Evolutionary conservation across 129 eudicot species (phyloP).

Genomic region (Arctium lappa): DNA sequence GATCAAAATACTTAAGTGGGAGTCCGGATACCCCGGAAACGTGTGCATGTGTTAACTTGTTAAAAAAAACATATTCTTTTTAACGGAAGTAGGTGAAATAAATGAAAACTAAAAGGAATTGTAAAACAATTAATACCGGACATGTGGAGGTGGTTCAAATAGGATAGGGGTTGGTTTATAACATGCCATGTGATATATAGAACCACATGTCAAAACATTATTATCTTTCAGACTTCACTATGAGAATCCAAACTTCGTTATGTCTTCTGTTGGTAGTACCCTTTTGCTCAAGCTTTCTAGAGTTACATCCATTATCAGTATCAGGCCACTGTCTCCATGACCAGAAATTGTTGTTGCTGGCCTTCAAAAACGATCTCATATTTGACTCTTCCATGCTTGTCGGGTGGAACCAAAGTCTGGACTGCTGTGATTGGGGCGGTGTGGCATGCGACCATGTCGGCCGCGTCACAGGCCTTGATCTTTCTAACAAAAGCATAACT

Average conservation of each 20-base stretch:
- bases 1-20: too few species aligned
- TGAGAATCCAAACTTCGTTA: not conserved
- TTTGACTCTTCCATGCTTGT: conserved; percentile 26
- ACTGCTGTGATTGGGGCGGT: conserved; percentile 43
- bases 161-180: not conserved
- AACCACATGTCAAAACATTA: not conserved
- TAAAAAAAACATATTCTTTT: too few species aligned
- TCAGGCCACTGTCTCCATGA: conserved; percentile 25
- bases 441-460: conserved; percentile 32
- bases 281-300: not conserved
- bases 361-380: conserved; percentile 10
- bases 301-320: not conserved
- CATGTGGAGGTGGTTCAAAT: not conserved
- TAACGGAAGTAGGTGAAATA: too few species aligned
- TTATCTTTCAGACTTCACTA: not conserved
- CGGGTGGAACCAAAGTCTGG: conserved; percentile 27
- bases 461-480: conserved; percentile 22
- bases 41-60: too few species aligned
- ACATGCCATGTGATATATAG: not conserved
- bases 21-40: too few species aligned
- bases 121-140: too few species aligned
- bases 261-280: conserved; percentile 1
- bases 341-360: conserved; percentile 24
- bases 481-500: conserved; percentile 14
- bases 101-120: too few species aligned